Conservation (phyloP, 257 asterid genomes). For the Nyctanthes arbortristis region DNA sequence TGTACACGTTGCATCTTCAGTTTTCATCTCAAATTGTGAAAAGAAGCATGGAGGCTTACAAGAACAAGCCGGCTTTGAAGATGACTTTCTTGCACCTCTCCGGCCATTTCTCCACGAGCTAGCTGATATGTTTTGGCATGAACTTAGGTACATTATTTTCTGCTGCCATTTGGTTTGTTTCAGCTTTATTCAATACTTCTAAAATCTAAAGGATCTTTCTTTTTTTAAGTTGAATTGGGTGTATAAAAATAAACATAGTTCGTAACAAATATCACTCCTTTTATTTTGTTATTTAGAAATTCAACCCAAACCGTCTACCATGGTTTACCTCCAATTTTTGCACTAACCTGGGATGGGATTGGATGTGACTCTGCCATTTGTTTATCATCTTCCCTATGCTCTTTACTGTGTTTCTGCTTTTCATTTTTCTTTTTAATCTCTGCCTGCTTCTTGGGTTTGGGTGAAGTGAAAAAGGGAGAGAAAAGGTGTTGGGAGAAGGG, state of each 20-base stretch:
- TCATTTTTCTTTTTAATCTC: not conserved
- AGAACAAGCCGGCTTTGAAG: constrained; percentile 16
- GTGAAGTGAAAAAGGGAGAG: too few species aligned
- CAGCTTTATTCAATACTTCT: not conserved
- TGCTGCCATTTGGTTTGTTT: not conserved
- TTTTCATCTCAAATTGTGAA: constrained; percentile 35
- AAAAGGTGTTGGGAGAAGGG: too few species aligned
- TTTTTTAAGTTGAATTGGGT: not conserved
- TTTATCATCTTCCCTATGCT: not conserved
- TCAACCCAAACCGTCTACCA: not conserved
- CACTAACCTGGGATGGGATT: not conserved
- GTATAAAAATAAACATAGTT: not conserved
- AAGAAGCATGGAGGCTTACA: constrained; percentile 22
- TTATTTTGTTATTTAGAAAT: too few species aligned
- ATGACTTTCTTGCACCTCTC: constrained; percentile 51
- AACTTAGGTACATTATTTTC: constrained; percentile 44
- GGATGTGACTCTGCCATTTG: too few species aligned
- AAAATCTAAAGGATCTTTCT: not conserved
- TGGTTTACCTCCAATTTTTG: not conserved
- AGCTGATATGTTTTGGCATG: constrained; percentile 57
- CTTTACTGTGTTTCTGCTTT: not conserved
- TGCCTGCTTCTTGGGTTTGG: not conserved
- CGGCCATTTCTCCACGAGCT: constrained; percentile 47
- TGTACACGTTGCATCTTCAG: constrained; percentile 55
- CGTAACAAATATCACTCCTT: not conserved